These are phyloP conservation scores for Aureobasidium zeae DNA, from an alignment of 2,329 filamentous ascomycete genomes.

Conservation along the genomic window DNA sequence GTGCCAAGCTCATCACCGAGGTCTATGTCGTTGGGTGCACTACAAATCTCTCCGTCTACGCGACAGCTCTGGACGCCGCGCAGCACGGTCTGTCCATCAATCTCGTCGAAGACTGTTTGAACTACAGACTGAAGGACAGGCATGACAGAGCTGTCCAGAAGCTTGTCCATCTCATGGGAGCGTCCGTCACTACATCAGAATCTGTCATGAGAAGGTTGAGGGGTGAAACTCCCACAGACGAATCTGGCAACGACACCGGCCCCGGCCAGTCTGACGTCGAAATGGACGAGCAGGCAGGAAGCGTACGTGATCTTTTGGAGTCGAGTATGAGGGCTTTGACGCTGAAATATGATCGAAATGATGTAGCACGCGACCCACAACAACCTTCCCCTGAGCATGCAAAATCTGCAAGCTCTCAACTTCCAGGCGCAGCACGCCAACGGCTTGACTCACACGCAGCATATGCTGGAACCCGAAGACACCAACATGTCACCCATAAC, in stretches of 20 bases:
- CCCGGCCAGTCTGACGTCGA: constrained; percentile 10
- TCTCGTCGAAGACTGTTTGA: constrained; percentile 79
- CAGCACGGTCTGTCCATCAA: constrained; percentile 81
- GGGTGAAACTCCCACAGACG: constrained; percentile 9
- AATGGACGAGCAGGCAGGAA: constrained; percentile 4
- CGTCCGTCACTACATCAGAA: constrained; percentile 51
- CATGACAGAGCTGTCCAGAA: constrained; percentile 62
- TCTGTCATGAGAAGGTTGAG: constrained; percentile 36
- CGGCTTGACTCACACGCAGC: background rate
- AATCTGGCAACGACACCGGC: constrained; percentile 10
- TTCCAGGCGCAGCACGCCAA: constrained; percentile 20
- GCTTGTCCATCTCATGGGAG: constrained; percentile 66
- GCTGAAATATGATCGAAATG: background rate
- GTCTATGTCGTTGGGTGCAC: constrained; percentile 81
- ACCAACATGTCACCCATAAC: constrained; percentile 5
- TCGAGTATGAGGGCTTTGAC: background rate
- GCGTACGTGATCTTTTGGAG: constrained; percentile 12
- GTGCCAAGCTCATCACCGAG: constrained; percentile 81
- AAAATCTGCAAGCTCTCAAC: constrained; percentile 33
- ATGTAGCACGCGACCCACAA: background rate
- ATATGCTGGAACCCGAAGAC: constrained; percentile 8
- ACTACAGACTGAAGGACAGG: constrained; percentile 60
- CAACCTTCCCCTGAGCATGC: constrained; percentile 22
- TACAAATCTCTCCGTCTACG: constrained; percentile 80
- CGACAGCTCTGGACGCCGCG: constrained; percentile 83